These are phyloP conservation scores for Microstegium vimineum DNA, from an alignment of 176 grass and related monocot species.

Conservation along the genomic window DNA sequence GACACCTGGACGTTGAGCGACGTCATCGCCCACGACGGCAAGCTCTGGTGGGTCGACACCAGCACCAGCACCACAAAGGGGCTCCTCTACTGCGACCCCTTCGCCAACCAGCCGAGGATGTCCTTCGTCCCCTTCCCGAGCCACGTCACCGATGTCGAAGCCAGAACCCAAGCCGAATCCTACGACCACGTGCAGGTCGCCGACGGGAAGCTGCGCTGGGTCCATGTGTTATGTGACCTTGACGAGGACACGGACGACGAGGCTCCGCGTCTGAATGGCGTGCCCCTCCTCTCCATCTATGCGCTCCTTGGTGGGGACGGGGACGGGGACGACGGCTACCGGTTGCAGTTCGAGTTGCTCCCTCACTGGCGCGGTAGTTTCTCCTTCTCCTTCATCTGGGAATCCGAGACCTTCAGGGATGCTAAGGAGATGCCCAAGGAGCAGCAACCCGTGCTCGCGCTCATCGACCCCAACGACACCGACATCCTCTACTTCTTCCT, in stretches of 20 bases:
- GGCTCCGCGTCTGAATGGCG: too few species aligned
- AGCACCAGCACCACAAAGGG: too few species aligned
- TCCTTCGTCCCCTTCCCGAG: not conserved
- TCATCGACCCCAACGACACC: not conserved
- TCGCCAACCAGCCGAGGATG: not conserved
- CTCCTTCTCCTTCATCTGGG: not conserved
- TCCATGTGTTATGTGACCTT: not conserved
- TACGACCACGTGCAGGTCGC: not conserved
- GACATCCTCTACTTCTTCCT: not conserved
- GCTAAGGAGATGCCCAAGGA: not conserved
- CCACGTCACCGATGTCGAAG: not conserved
- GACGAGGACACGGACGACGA: not conserved
- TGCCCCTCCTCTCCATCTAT: too few species aligned
- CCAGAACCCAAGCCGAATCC: not conserved
- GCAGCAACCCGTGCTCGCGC: not conserved
- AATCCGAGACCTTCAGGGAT: not conserved
- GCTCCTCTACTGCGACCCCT: not conserved
- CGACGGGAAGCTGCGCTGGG: not conserved
- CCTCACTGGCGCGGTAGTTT: too few species aligned
- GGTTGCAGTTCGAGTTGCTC: too few species aligned
- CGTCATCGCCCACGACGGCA: not conserved
- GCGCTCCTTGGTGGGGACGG: too few species aligned
- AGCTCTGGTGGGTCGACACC: not conserved
- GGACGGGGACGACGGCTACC: too few species aligned
- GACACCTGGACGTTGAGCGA: too few species aligned